Evolutionary conservation across 257 asterid genomes (phyloP).

Genomic region (Solanum dulcamara): DNA sequence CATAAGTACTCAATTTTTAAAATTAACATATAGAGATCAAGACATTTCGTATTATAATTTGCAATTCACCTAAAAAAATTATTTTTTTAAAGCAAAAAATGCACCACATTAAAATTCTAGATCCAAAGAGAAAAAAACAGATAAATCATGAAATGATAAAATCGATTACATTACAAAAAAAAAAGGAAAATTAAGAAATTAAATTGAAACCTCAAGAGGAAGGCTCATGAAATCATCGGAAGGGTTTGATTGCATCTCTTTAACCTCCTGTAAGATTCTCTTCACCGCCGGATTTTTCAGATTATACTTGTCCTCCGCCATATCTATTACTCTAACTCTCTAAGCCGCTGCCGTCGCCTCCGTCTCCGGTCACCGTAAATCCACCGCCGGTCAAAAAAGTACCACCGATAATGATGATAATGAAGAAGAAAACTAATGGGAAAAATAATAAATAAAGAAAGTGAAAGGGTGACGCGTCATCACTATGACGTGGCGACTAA

Average conservation of each 20-base stretch:
- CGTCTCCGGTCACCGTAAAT: not conserved
- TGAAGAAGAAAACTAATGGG: not conserved
- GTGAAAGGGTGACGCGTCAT: not conserved
- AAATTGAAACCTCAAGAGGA: conserved; percentile 63
- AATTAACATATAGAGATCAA: not conserved
- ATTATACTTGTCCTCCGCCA: conserved; percentile 82
- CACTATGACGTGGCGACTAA: not conserved
- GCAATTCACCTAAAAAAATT: not conserved
- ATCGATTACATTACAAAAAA: not conserved
- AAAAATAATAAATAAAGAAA: not conserved
- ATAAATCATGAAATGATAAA: not conserved
- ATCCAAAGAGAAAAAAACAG: not conserved
- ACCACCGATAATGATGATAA: not conserved
- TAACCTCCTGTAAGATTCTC: conserved; percentile 89
- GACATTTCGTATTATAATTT: no score
- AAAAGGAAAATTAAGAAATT: not conserved
- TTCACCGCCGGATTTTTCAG: conserved; percentile 83
- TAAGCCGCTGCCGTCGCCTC: not conserved
- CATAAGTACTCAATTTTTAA: not conserved
- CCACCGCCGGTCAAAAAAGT: not conserved
- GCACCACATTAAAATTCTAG: not conserved
- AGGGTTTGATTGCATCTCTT: conserved; percentile 91
- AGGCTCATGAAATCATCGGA: conserved; percentile 92
- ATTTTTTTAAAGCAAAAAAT: not conserved
- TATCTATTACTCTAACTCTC: not conserved